These are phyloP conservation scores for Crithidia sp. DNA, from an alignment of 208 protist species.

Conservation along the genomic window DNA sequence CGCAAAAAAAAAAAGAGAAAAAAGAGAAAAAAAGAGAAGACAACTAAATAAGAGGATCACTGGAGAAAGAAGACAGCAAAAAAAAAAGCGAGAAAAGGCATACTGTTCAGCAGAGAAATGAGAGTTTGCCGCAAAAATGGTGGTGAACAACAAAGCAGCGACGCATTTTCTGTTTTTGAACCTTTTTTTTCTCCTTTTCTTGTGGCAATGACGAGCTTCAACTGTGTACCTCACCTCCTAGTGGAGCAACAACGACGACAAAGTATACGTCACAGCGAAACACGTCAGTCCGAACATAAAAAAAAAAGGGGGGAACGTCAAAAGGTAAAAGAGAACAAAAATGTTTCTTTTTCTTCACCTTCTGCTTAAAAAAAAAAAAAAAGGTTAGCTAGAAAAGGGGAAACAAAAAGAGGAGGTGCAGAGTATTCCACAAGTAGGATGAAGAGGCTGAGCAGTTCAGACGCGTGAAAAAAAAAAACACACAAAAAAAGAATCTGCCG, in stretches of 20 bases:
- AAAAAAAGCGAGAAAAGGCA: neutral
- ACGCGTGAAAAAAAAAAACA: too few species aligned
- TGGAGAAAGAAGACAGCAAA: conserved; percentile 3
- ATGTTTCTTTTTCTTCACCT: neutral
- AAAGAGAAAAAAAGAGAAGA: conserved; percentile 19
- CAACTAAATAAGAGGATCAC: neutral
- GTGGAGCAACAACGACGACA: too few species aligned
- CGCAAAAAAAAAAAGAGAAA: conserved; percentile 19
- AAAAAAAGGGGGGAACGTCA: neutral
- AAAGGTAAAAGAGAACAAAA: neutral
- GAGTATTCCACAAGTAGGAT: neutral
- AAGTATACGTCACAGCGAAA: too few species aligned
- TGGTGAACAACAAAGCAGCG: neutral
- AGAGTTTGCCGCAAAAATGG: neutral
- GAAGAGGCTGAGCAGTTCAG: too few species aligned
- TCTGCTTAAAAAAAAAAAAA: too few species aligned
- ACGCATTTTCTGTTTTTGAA: neutral
- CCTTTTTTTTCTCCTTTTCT: neutral
- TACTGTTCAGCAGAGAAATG: neutral
- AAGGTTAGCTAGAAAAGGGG: conserved; percentile 2
- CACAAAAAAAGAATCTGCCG: too few species aligned
- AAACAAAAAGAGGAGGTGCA: neutral
- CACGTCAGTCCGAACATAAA: neutral
- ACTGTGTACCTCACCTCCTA: too few species aligned
- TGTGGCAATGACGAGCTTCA: too few species aligned